These are phyloP conservation scores for Tetrapisispora taiwanensis DNA, from an alignment of 805 yeast species.

Conservation along the genomic window DNA sequence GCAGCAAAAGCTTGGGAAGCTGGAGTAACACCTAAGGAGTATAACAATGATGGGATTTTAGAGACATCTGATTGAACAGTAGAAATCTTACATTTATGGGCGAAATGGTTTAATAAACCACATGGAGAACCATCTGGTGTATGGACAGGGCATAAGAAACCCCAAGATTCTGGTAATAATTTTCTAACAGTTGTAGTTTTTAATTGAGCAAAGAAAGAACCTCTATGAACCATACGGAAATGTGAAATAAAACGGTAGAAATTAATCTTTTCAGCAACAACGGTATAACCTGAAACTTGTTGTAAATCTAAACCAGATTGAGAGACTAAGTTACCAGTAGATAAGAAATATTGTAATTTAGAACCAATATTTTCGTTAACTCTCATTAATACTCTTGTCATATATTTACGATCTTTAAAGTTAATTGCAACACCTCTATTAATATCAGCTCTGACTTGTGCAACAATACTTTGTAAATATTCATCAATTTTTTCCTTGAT, in stretches of 20 bases:
- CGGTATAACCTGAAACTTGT: slow-evolving; percentile 96
- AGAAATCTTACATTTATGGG: slow-evolving; percentile 86
- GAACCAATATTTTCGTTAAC: slow-evolving; percentile 91
- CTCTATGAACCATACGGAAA: slow-evolving; percentile 99
- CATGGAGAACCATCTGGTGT: slow-evolving; percentile 99
- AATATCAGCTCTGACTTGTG: slow-evolving; percentile 71
- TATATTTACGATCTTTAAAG: slow-evolving; percentile 74
- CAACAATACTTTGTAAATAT: slow-evolving; percentile 60
- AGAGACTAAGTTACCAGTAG: slow-evolving; percentile 94
- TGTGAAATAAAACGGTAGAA: slow-evolving; percentile 96
- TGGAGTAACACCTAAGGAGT: slow-evolving; percentile 70
- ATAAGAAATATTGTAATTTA: slow-evolving; percentile 84
- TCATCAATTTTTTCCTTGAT: slow-evolving; percentile 94
- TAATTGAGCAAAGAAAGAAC: slow-evolving; percentile 96
- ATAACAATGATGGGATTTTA: slow-evolving; percentile 53
- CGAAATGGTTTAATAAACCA: slow-evolving; percentile 92
- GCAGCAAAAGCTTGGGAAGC: slow-evolving; percentile 65
- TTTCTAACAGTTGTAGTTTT: slow-evolving; percentile 96
- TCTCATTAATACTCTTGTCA: slow-evolving; percentile 65
- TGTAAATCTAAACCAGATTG: slow-evolving; percentile 96
- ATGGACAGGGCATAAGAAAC: slow-evolving; percentile 96
- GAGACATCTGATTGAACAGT: slow-evolving; percentile 69
- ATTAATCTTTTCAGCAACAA: slow-evolving; percentile 96
- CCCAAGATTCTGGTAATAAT: slow-evolving; percentile 96
- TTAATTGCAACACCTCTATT: slow-evolving; percentile 73